Percentiles rank a stretch among this genome's conserved stretches.
Conservation (phyloP, 2,329 filamentous ascomycete genomes). For the Colletotrichum sp. region DNA sequence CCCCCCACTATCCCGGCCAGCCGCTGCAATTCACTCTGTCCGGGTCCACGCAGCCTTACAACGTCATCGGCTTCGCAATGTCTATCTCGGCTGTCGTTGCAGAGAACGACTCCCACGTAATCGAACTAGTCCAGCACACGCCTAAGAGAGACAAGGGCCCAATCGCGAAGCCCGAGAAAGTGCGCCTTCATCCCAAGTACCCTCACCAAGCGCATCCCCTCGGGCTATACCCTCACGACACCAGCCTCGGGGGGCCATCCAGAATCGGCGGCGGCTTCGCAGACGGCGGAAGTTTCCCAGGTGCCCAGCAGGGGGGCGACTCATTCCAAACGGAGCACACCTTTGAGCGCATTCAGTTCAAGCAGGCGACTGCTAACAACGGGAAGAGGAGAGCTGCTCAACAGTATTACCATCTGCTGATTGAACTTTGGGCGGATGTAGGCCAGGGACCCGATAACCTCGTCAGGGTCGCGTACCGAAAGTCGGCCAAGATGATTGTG, state of each 20-base stretch:
- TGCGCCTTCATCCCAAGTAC: conserved; percentile 70
- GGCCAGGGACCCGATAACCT: conserved; percentile 59
- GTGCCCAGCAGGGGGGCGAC: conserved; percentile 32
- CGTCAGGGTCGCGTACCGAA: conserved; percentile 73
- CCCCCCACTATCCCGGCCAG: conserved; percentile 57
- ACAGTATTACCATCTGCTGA: conserved; percentile 90
- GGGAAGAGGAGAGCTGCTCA: conserved; percentile 89
- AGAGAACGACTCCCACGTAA: conserved; percentile 74
- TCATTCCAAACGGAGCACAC: conserved; percentile 59
- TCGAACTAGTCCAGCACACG: conserved; percentile 89
- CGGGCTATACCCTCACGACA: conserved; percentile 48
- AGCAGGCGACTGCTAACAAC: conserved; percentile 92
- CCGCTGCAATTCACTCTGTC: conserved; percentile 56
- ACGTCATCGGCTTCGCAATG: conserved; percentile 79
- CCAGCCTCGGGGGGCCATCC: conserved; percentile 34
- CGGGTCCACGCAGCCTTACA: conserved; percentile 60
- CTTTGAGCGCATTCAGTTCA: conserved; percentile 94
- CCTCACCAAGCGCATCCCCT: conserved; percentile 54
- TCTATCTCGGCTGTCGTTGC: conserved; percentile 84
- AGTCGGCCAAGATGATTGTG: conserved; percentile 86
- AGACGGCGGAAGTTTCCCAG: conserved; percentile 39
- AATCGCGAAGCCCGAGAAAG: conserved; percentile 73
- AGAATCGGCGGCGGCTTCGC: conserved; percentile 33
- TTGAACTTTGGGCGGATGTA: conserved; percentile 80
- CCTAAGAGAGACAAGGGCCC: conserved; percentile 91